A percentile compares a stretch with the other conserved stretches of the same genome.
phyloP scores from a whole-genome alignment of 2,329 filamentous ascomycete genomes.

The Ascochyta pisi region DNA sequence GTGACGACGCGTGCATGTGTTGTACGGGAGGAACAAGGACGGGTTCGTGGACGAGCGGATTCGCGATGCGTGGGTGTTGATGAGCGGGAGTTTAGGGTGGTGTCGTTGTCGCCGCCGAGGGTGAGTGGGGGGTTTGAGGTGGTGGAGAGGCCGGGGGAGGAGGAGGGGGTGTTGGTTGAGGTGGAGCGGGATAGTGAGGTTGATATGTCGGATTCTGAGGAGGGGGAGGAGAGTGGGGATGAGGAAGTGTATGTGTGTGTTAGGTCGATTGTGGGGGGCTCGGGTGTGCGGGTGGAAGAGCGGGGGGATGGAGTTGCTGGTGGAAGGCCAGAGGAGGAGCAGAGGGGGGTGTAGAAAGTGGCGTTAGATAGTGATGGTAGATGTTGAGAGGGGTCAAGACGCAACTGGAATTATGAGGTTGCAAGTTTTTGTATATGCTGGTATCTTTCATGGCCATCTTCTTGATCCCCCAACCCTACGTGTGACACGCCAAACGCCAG shows the following conservation, averaged over 20 bases:
- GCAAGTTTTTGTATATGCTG: not conserved
- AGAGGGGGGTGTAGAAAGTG: not conserved
- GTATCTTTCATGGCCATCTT: not conserved
- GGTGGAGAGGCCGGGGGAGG: not conserved
- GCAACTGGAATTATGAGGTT: not conserved
- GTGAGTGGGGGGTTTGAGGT: not conserved
- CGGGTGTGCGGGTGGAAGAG: not conserved
- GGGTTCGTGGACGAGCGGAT: too few species aligned
- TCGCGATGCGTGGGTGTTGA: too few species aligned
- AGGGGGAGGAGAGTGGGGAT: not conserved
- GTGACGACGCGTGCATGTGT: too few species aligned
- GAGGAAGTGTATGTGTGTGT: not conserved
- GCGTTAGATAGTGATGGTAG: not conserved
- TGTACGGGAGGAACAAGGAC: too few species aligned
- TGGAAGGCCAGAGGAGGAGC: not conserved
- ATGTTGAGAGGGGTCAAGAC: not conserved
- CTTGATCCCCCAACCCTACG: not conserved
- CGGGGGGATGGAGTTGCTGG: not conserved
- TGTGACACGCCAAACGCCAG: constrained; percentile 36
- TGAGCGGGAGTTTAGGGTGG: not conserved
- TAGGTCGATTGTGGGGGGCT: not conserved
- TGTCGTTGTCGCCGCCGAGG: not conserved
- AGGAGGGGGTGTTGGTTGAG: not conserved
- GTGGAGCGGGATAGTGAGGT: not conserved
- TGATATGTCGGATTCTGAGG: not conserved